These are phyloP conservation scores for Paraglomus brasilianum DNA, from an alignment of 192 early-diverging fungal genomes.

Conservation along the genomic window DNA sequence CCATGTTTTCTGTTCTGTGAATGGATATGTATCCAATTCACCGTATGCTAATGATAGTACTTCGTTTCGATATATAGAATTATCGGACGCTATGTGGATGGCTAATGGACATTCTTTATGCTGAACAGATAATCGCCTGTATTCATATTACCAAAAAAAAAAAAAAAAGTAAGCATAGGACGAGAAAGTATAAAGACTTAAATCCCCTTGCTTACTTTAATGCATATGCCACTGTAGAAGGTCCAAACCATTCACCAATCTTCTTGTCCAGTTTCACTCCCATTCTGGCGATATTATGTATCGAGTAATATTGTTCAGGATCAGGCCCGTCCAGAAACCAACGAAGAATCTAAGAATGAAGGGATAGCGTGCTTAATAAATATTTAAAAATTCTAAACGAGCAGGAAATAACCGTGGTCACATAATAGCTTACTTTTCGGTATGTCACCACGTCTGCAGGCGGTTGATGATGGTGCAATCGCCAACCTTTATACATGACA, in stretches of 20 bases:
- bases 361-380: background rate
- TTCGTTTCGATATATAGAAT: conserved; percentile 29
- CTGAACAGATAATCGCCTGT: conserved; percentile 34
- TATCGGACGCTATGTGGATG: conserved; percentile 37
- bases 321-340: conserved; percentile 47
- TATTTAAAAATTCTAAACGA: background rate
- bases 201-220: conserved; percentile 34
- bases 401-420: background rate
- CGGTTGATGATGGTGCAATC: conserved; percentile 6
- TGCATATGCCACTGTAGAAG: conserved; percentile 42
- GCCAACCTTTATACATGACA: conserved; percentile 35
- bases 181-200: background rate
- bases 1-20: conserved; percentile 21
- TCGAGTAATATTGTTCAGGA: conserved; percentile 44
- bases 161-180: background rate
- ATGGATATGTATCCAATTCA: conserved; percentile 2
- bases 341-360: conserved; percentile 26
- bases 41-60: conserved; percentile 16
- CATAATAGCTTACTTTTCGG: conserved; percentile 7
- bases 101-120: conserved; percentile 38
- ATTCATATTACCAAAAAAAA: background rate
- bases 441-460: conserved; percentile 30
- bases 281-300: conserved; percentile 40
- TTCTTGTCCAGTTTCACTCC: conserved; percentile 40
- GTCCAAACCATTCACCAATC: conserved; percentile 49